These are phyloP conservation scores for Pseudonectria foliicola DNA, from an alignment of 2,329 filamentous ascomycete species.

Conservation along the genomic window DNA sequence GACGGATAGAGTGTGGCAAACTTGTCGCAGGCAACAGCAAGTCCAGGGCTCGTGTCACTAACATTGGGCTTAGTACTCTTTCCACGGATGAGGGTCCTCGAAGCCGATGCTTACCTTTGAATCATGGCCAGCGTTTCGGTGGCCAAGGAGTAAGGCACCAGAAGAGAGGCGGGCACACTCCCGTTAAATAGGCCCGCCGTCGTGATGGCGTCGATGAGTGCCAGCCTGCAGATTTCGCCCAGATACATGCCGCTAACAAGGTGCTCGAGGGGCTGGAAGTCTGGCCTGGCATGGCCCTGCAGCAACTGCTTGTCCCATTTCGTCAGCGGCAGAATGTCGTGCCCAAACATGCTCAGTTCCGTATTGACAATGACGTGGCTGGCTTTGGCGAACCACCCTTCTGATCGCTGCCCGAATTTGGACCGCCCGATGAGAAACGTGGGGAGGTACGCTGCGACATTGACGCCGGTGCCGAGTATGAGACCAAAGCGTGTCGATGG, in stretches of 20 bases:
- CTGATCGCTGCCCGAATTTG: conserved; percentile 51
- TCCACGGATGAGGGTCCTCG: neutral
- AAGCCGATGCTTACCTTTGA: conserved; percentile 41
- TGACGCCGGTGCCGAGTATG: conserved; percentile 61
- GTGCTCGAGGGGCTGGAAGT: conserved; percentile 56
- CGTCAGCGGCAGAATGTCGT: conserved; percentile 50
- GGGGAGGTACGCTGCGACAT: conserved; percentile 58
- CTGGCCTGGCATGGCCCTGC: conserved; percentile 44
- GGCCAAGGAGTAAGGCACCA: conserved; percentile 48
- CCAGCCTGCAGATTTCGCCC: conserved; percentile 55
- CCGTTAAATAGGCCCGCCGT: conserved; percentile 49
- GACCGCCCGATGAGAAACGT: conserved; percentile 44
- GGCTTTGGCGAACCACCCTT: conserved; percentile 49
- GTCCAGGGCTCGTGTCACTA: conserved; percentile 38
- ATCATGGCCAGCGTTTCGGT: conserved; percentile 54
- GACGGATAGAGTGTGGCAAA: conserved; percentile 47
- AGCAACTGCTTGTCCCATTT: conserved; percentile 53
- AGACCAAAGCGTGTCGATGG: conserved; percentile 54
- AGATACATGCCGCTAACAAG: conserved; percentile 60
- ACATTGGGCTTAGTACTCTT: conserved; percentile 14
- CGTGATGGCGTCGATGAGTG: conserved; percentile 51
- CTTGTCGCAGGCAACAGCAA: conserved; percentile 37
- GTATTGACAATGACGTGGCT: conserved; percentile 61
- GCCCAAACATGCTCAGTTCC: conserved; percentile 60
- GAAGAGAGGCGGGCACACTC: conserved; percentile 46